Evolutionary conservation across 352 stramenopile species (phyloP).

Genomic region (Elongisporangium anandrum): DNA sequence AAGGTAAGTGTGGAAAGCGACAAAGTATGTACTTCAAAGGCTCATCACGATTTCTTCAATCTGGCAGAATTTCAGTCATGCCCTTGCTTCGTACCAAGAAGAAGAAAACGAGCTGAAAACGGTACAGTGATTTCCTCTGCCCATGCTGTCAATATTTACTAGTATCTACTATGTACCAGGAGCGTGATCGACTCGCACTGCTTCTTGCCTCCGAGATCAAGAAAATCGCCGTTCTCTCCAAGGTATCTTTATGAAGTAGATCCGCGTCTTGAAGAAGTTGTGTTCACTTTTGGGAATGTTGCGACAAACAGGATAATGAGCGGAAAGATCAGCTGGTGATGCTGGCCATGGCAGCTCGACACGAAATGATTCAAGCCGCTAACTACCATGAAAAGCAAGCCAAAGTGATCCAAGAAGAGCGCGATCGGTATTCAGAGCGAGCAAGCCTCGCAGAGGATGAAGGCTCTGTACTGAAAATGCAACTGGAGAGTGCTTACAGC

Average conservation of each 20-base stretch:
- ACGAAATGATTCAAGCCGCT: conserved; percentile 57
- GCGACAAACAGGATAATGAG: conserved; percentile 48
- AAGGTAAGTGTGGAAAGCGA: conserved; percentile 26
- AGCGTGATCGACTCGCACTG: conserved; percentile 44
- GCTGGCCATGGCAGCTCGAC: conserved; percentile 72
- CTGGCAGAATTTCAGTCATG: conserved; percentile 36
- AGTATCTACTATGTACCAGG: conserved; percentile 16
- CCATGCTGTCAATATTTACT: conserved; percentile 1
- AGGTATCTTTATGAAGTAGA: conserved; percentile 17
- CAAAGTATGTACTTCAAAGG: not conserved
- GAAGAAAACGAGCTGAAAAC: conserved; percentile 56
- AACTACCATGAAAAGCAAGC: conserved; percentile 39
- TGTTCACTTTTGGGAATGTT: too few species aligned
- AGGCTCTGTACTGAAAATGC: conserved; percentile 21
- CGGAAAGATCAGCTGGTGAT: conserved; percentile 70
- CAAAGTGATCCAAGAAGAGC: conserved; percentile 24
- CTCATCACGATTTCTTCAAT: not conserved
- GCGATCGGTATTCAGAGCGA: conserved; percentile 13
- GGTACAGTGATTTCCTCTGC: conserved; percentile 7
- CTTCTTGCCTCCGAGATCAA: conserved; percentile 68
- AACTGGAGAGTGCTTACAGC: conserved; percentile 43
- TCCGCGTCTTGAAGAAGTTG: too few species aligned
- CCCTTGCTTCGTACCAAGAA: conserved; percentile 40
- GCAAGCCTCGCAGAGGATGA: conserved; percentile 36
- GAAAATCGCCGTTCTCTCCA: conserved; percentile 63